Evolutionary conservation across 2,329 filamentous ascomycete genomes (phyloP), one percentile per base, ranked within the genome.

Genomic region (Coniochaeta sp.): DNA sequence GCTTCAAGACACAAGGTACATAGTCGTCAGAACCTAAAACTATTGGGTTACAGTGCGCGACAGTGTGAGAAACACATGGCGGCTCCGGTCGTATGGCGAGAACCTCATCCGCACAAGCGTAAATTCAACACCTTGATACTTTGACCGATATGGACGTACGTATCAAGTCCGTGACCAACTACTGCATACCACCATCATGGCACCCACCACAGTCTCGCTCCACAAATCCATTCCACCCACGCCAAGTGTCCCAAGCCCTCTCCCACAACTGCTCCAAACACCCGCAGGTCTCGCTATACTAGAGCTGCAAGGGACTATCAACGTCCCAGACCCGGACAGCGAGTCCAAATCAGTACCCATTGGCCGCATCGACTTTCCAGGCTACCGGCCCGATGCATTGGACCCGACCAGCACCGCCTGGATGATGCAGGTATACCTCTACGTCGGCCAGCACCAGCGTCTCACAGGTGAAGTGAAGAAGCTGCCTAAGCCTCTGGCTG

Each of bases 381-480:
- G 90, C 66, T 91, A 93, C 71, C 79, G 84, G 58, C 74, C 83
- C 9, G 76, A 82, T 30, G 67, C 70, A 3, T 67, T 75, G 59
- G 77, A 78, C 54, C 67, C 72, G 0, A 78, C 77, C 17, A 82
- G 85, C 66, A 87, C 84, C 0, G 83, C 82, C 10, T 97, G 93
- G 93, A 96, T 93, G 90, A 96, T 92, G 75, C 82, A 85, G 38
- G 91, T 93, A 30, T 90, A 96, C 70, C 77, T 98, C 56, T 96
- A 93, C 70, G 84, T 98, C 4, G 95, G 93, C 6, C 85, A 88
- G 69, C 89, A 97, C 71, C 95, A 98, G 76, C 83, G 93, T 62
- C 82, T 98, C 70, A 90, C 87, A 1, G 95, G 95, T 3, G 92
- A 98, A 73, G 87, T 96, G 56, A 96, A 92, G 80, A 96, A 92